Conservation (phyloP, 257 asterid genomes). For the Penstemon eatonii region DNA sequence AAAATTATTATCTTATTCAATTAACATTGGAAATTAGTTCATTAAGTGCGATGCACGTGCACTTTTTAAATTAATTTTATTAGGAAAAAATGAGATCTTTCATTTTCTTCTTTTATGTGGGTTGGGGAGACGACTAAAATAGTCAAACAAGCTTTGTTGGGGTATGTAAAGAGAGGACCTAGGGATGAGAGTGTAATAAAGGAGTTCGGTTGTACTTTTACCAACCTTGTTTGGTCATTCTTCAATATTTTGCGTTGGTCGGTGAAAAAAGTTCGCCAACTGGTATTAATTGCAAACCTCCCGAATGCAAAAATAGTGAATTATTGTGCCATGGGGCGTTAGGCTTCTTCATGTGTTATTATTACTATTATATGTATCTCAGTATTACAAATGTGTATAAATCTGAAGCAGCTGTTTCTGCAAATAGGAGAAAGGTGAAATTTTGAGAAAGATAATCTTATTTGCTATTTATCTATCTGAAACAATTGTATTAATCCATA, state of each 20-base stretch:
- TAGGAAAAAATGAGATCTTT: background rate
- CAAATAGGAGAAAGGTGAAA: slow-evolving; percentile 31
- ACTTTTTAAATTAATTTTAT: background rate
- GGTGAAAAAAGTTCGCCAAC: slow-evolving; percentile 46
- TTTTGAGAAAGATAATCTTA: slow-evolving; percentile 3
- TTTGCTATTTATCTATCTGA: no score
- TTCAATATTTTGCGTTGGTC: slow-evolving; percentile 52
- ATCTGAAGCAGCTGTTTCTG: background rate
- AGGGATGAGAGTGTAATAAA: slow-evolving; percentile 44
- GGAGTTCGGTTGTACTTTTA: slow-evolving; percentile 58
- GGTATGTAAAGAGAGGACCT: slow-evolving; percentile 29
- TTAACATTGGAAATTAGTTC: no score
- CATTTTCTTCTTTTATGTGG: slow-evolving; percentile 41
- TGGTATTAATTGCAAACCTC: background rate
- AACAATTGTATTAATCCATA: background rate
- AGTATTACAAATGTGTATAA: slow-evolving; percentile 25
- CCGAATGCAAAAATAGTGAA: slow-evolving; percentile 18
- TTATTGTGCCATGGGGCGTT: slow-evolving; percentile 43
- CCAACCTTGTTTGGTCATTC: slow-evolving; percentile 62
- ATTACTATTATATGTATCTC: slow-evolving; percentile 18
- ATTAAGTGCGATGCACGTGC: no score
- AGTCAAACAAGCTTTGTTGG: slow-evolving; percentile 45
- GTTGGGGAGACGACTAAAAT: slow-evolving; percentile 31
- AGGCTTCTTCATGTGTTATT: slow-evolving; percentile 41
- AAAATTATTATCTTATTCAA: no score